These are phyloP conservation scores for Apiosordaria backusii DNA, from an alignment of 495 filamentous ascomycete genomes.

Conservation along the genomic window DNA sequence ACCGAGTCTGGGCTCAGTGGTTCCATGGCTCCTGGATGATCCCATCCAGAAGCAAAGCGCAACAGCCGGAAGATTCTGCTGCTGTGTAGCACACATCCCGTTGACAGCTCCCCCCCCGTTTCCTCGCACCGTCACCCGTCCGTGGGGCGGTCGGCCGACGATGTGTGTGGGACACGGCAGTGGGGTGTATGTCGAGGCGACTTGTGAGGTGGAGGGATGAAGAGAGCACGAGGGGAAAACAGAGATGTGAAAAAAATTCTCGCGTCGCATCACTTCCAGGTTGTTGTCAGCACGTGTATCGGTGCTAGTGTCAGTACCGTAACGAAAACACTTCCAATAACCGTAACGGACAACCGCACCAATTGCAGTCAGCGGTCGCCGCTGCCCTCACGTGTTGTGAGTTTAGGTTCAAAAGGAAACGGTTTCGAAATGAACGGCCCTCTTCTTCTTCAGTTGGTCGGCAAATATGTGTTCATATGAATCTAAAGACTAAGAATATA, in stretches of 20 bases:
- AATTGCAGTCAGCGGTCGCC: neutral
- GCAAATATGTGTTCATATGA: neutral
- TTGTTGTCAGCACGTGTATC: neutral
- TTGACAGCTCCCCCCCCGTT: neutral
- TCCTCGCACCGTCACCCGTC: neutral
- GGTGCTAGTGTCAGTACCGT: neutral
- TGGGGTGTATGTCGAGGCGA: neutral
- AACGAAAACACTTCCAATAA: neutral
- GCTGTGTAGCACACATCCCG: neutral
- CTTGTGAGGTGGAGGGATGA: neutral
- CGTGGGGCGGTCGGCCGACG: neutral
- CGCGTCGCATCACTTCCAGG: neutral
- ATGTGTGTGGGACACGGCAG: neutral
- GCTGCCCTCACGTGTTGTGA: neutral
- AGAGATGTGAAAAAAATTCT: constrained; percentile 1
- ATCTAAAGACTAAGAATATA: neutral
- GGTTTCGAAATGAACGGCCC: neutral
- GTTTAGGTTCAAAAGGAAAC: neutral
- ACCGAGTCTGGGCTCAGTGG: too few species aligned
- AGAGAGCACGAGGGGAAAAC: neutral
- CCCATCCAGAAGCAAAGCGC: neutral
- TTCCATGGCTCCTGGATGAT: neutral
- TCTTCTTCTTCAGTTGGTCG: too few species aligned
- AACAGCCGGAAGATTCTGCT: neutral
- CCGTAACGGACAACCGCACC: neutral